Evolutionary conservation across 495 filamentous ascomycete species (phyloP), one percentile per base, ranked within the genome.

Genomic region (Articulospora tetracladia): DNA sequence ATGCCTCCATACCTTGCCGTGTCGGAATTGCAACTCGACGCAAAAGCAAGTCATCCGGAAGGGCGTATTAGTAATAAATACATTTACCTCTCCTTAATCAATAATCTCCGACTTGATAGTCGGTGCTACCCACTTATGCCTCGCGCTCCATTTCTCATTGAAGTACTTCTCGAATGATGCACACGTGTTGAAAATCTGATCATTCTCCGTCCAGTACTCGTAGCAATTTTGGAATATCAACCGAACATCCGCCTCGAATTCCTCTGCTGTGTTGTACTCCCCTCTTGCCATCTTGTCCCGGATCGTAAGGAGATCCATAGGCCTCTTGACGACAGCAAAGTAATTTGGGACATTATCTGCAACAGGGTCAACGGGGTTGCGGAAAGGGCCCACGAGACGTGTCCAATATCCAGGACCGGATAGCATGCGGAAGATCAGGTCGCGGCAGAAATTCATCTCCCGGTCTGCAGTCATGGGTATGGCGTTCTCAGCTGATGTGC

Each of bases 301-400:
- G 66, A 96, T 86, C 15, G 91, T 97, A 2, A 77, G 73, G 22
- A 98, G 77, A 67, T 98, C 95, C 93, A 98, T 98, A 1, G 94
- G 94, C 66, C 92, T 89, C 77, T 95, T 97, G 74, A 98, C 88
- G 62, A 98, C 76, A 68, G 88, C 93, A 71, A 93, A 91, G 69
- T 98, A 98, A 27, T 89, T 84, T 1, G 94, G 94, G 53, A 97
- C 96, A 72, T 96, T 93, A 58, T 97, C 74, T 6, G 90, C 91
- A 24, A 97, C 91, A 0, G 95, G 93, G 66, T 98, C 94, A 19
- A 98, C 94, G 0, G 93, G 90, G 6, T 75, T 73, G 66, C 88
- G 78, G 75, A 98, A 98, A 34, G 88, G 84, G 0, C 78, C 77
- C 8, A 83, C 79, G 1, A 81, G 73, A 8, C 80, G 78, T n/a